Evolutionary conservation across 495 filamentous ascomycete genomes (phyloP).

Genomic region (Antarctomyces pellizariae): DNA sequence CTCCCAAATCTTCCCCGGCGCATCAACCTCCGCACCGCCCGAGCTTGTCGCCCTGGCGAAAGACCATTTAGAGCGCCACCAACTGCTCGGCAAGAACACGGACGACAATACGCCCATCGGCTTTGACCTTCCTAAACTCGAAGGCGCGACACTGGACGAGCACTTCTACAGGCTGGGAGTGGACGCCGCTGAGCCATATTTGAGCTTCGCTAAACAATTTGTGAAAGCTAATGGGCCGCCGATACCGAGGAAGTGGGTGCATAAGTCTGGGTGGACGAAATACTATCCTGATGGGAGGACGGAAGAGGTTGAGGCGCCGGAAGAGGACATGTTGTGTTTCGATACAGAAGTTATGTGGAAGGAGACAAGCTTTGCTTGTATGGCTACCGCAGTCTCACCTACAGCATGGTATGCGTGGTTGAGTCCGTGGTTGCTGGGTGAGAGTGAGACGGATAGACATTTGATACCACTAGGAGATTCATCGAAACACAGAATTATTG

Average conservation of each 20-base stretch:
- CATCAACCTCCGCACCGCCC: conserved; percentile 29
- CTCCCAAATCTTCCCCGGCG: conserved; percentile 53
- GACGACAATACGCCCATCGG: conserved; percentile 50
- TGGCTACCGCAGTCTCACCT: conserved; percentile 80
- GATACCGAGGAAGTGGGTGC: conserved; percentile 64
- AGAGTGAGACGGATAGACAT: conserved; percentile 53
- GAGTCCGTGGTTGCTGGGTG: conserved; percentile 80
- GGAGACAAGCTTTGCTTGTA: conserved; percentile 70
- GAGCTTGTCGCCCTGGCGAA: conserved; percentile 56
- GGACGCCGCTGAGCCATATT: conserved; percentile 75
- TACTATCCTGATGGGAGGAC: conserved; percentile 51
- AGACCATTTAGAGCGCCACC: conserved; percentile 67
- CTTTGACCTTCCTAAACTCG: conserved; percentile 64
- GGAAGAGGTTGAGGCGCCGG: conserved; percentile 48
- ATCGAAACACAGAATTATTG: conserved; percentile 41
- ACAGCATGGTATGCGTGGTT: conserved; percentile 94
- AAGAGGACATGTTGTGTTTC: conserved; percentile 68
- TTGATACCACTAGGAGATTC: conserved; percentile 70
- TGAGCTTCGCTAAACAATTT: conserved; percentile 51
- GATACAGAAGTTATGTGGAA: conserved; percentile 97
- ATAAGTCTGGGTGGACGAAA: conserved; percentile 77
- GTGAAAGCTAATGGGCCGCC: conserved; percentile 36
- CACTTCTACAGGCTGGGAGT: conserved; percentile 83
- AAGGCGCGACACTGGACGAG: conserved; percentile 68
- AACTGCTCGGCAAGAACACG: conserved; percentile 73